Percentiles rank a stretch among this genome's conserved stretches.
These are phyloP conservation scores for Cadophora sp. DNA, from an alignment of 2,329 filamentous ascomycete species.

Conservation along the genomic window DNA sequence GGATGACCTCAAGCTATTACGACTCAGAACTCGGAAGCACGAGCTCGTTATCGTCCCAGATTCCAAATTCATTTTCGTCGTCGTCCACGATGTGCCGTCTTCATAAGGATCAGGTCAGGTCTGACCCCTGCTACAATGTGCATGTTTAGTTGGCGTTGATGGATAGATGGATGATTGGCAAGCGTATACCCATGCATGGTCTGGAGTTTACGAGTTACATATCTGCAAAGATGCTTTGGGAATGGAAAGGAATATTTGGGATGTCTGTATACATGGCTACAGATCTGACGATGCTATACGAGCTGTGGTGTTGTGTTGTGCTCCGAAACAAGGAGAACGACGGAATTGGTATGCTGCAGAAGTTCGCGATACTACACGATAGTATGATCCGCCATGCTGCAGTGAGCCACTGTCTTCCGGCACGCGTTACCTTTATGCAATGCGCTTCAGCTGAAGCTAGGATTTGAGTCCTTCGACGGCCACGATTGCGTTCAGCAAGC, in stretches of 20 bases:
- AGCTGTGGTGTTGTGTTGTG: background rate
- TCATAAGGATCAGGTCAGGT: constrained; percentile 51
- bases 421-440: background rate
- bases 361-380: background rate
- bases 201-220: constrained; percentile 14
- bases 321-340: background rate
- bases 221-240: background rate
- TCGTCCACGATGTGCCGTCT: constrained; percentile 81
- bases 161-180: background rate
- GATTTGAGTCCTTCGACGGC: background rate
- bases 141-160: constrained; percentile 14
- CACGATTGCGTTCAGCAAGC: background rate
- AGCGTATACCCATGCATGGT: constrained; percentile 23
- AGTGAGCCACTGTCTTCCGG: background rate
- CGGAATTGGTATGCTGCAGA: background rate
- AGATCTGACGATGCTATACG: background rate
- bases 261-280: background rate
- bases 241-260: background rate
- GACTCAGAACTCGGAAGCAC: constrained; percentile 82
- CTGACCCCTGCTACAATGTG: background rate
- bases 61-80: constrained; percentile 77
- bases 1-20: constrained; percentile 79
- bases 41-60: constrained; percentile 86
- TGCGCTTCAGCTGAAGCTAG: background rate
- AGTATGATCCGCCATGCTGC: constrained; percentile 5